phyloP scores from a whole-genome alignment of 1,139 yeast genomes.

The Wickerhamiella infanticola region DNA sequence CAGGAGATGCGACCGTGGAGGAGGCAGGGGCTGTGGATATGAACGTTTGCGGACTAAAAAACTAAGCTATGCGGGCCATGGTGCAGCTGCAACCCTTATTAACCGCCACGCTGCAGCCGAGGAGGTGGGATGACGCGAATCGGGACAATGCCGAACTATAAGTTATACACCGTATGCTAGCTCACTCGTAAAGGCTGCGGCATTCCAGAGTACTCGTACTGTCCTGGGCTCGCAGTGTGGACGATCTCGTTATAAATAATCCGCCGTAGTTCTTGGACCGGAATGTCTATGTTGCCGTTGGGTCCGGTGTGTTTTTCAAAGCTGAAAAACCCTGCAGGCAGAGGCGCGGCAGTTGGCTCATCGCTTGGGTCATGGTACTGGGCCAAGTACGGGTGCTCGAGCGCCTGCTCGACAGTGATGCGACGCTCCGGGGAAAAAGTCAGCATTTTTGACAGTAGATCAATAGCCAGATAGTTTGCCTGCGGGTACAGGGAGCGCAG shows the following conservation, averaged over 20 bases:
- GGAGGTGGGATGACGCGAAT: too few species aligned
- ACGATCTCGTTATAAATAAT: slow-evolving; percentile 50
- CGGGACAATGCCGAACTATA: too few species aligned
- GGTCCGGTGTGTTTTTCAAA: slow-evolving; percentile 49
- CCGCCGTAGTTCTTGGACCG: slow-evolving; percentile 52
- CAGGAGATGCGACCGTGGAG: too few species aligned
- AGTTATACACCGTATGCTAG: too few species aligned
- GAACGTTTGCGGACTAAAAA: too few species aligned
- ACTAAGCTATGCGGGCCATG: too few species aligned
- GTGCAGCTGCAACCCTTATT: too few species aligned
- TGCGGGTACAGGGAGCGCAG: slow-evolving; percentile 38
- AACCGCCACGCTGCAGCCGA: too few species aligned
- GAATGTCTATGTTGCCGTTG: slow-evolving; percentile 35
- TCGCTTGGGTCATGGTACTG: slow-evolving; percentile 72
- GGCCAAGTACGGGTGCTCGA: slow-evolving; percentile 65
- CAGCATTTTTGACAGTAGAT: slow-evolving; percentile 56
- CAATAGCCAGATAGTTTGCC: slow-evolving; percentile 58
- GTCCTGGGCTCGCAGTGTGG: slow-evolving; percentile 8
- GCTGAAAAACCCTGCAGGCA: slow-evolving; percentile 65
- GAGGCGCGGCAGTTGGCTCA: slow-evolving; percentile 63
- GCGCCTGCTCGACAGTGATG: slow-evolving; percentile 65
- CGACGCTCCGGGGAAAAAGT: slow-evolving; percentile 70
- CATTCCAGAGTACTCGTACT: background rate
- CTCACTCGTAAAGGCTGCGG: background rate
- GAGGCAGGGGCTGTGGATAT: too few species aligned